Base-by-base conservation (phyloP, 352 stramenopile species). In the Phytophthora hibernalis region DNA sequence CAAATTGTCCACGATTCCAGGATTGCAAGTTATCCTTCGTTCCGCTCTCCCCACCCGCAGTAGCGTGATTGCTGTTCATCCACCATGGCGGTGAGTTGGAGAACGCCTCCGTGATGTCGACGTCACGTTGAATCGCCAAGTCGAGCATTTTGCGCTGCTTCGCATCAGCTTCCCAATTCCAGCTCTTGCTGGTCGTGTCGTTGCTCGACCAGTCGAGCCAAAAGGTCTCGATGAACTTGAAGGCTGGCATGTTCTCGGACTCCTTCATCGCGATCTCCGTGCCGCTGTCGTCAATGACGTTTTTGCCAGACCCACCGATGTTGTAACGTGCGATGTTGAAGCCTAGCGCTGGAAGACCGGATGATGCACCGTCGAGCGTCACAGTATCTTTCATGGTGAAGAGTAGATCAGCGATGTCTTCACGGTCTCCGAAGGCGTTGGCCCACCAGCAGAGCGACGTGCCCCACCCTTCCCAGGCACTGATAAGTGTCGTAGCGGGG, bases 321-420 rank as follows among this genome's bases (percentile, higher is more conserved):
- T 90, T 90, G 70, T 90, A 90, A 30, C 79, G 79, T 10, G 64
- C 79, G n/a, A 90, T 83, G 63, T 82, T 90, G 40, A 90, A 66
- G 7, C 75, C 77, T 2, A 90, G 54, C 0, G 60, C 75, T 1
- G 82, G 82, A 4, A 90, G 31, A 8, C 45, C 65, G 1, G 62
- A 67, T 15, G 56, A 24, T 24, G 51, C 55, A n/a, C 64, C 53
- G 1, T 61, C 40, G 35, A 88, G 37, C 0, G 54, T 68, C 13
- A 90, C 77, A 2, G 68, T 64, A 9, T 65, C 61, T 18, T 82
- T 80, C 26, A 62, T 65, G 15, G 81, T 84, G 68, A 87, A 90
- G 13, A 90, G 54, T 37, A 76, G 51, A 40, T 90, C 81, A 20
- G 79, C 81, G 26, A 90, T 53, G 21, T 90, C 79, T 8, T 76